Evolutionary conservation across 306 rosid genomes (phyloP).

Genomic region (Adenanthera pavonina): DNA sequence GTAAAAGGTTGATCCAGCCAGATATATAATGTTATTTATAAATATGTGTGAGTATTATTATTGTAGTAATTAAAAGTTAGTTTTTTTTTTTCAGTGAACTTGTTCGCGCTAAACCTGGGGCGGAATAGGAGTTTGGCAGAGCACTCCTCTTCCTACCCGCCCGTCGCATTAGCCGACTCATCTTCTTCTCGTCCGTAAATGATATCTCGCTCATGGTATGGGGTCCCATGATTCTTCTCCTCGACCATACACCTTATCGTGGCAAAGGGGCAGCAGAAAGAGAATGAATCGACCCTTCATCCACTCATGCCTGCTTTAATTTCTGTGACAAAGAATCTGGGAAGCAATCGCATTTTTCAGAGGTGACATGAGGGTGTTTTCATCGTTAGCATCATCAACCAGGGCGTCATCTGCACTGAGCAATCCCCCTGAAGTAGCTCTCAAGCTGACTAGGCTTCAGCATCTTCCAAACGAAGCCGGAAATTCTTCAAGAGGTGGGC

Average conservation of each 20-base stretch:
- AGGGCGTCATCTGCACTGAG: constrained; percentile 50
- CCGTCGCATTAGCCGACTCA: background rate
- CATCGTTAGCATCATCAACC: constrained; percentile 46
- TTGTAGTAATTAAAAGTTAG: no score
- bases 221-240: background rate
- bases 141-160: no score
- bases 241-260: background rate
- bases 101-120: no score
- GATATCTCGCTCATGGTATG: background rate
- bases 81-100: no score
- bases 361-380: constrained; percentile 51
- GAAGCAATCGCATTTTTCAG: background rate
- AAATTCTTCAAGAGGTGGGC: constrained; percentile 50
- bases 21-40: no score
- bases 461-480: background rate
- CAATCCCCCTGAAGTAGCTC: constrained; percentile 43
- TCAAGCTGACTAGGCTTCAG: constrained; percentile 6
- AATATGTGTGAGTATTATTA: no score
- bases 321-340: background rate
- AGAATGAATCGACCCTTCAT: background rate
- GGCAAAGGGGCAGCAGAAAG: background rate
- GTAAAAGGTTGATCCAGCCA: no score
- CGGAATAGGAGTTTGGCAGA: no score
- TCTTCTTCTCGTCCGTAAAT: background rate
- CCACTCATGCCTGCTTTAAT: background rate